These are phyloP conservation scores for Gliomastix tumulicola DNA, from an alignment of 2,329 filamentous ascomycete genomes.

Conservation along the genomic window DNA sequence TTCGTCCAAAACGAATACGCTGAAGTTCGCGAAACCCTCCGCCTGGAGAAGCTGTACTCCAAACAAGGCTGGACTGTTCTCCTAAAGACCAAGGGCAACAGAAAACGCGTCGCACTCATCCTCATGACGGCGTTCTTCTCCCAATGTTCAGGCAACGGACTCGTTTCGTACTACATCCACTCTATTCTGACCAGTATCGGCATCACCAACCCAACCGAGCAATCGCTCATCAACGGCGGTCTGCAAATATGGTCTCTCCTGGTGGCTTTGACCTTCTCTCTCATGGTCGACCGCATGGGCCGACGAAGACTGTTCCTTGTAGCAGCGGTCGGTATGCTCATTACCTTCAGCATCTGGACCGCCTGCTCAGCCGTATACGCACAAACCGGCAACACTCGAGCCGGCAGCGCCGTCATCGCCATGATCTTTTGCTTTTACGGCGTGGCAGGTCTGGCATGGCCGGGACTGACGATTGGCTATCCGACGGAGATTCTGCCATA, in stretches of 20 bases:
- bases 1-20: slow-evolving; percentile 9
- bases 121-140: slow-evolving; percentile 13
- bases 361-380: slow-evolving; percentile 10
- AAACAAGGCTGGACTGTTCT: slow-evolving; percentile 2
- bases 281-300: slow-evolving; percentile 26
- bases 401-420: slow-evolving; percentile 18
- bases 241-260: slow-evolving; percentile 18
- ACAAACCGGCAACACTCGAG: slow-evolving; percentile 6
- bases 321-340: slow-evolving; percentile 24
- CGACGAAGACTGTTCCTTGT: slow-evolving; percentile 28
- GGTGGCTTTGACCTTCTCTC: slow-evolving; percentile 13
- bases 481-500: slow-evolving; percentile 7
- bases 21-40: slow-evolving; percentile 9
- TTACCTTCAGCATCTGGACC: slow-evolving; percentile 19
- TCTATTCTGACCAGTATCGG: slow-evolving; percentile 27
- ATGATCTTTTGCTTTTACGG: slow-evolving; percentile 27
- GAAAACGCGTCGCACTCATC: slow-evolving; percentile 9
- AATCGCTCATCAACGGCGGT: slow-evolving; percentile 9
- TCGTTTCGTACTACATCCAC: slow-evolving; percentile 25
- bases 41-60: slow-evolving; percentile 2
- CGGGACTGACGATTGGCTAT: slow-evolving; percentile 6
- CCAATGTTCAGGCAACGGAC: slow-evolving; percentile 14
- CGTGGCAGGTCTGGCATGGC: slow-evolving; percentile 6
- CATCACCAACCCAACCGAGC: slow-evolving; percentile 24
- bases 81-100: slow-evolving; percentile 5